Evolutionary conservation across 768 basidiomycete species (phyloP).

Genomic region (Neoboletus subvelutipes): DNA sequence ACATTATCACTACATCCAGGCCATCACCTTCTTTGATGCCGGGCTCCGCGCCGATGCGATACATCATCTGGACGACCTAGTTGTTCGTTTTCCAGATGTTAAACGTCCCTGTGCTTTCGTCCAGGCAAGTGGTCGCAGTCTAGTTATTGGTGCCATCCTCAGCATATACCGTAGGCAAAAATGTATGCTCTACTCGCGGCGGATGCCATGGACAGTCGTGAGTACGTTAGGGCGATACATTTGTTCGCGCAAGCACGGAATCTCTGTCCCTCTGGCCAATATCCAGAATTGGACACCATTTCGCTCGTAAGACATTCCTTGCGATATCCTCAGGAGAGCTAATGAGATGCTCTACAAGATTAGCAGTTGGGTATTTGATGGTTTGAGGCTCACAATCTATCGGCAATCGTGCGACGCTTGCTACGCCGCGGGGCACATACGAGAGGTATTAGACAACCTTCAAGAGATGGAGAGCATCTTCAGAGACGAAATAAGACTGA

Average conservation of each 20-base stretch:
- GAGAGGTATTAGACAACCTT: conserved; percentile 1
- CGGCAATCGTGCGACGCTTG: conserved; percentile 12
- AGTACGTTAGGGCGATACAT: not conserved
- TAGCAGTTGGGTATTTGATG: conserved; percentile 18
- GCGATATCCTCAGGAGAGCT: not conserved
- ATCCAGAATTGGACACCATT: conserved; percentile 7
- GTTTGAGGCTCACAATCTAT: conserved; percentile 7
- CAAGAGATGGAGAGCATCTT: conserved; percentile 5
- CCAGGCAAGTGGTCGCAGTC: conserved; percentile 5
- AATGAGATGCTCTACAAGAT: conserved; percentile 3
- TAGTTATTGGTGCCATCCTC: not conserved
- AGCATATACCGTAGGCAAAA: conserved; percentile 9
- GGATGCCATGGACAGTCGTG: conserved; percentile 2
- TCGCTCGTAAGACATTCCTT: conserved; percentile 14
- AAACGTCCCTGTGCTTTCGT: conserved; percentile 9
- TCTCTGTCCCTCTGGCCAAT: conserved; percentile 10
- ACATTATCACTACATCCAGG: conserved; percentile 1
- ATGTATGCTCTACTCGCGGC: conserved; percentile 13
- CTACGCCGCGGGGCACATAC: not conserved
- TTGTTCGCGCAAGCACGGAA: conserved; percentile 9
- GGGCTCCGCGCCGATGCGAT: conserved; percentile 2
- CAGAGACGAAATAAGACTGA: conserved; percentile 8
- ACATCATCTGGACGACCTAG: not conserved
- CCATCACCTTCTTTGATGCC: conserved; percentile 9
- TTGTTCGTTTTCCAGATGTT: not conserved